Base-by-base conservation (phyloP, 2,329 filamentous ascomycete genomes). In the Arthrocladium fulminans region DNA sequence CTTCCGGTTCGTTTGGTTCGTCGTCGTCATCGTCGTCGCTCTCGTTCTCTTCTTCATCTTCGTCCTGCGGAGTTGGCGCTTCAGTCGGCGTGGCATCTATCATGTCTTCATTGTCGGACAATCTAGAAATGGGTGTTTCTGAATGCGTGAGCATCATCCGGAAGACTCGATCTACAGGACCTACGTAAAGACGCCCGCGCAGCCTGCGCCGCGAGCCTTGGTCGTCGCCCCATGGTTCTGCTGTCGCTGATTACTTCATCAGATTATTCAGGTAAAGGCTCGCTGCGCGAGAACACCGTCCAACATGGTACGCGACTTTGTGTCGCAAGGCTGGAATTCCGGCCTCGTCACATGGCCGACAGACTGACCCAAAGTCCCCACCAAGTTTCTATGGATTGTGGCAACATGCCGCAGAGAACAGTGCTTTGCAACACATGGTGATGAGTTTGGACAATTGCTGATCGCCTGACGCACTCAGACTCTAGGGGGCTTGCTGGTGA, bases 1-100 rank as follows among this genome's bases (percentile, higher is more conserved):
- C 66, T 51, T 73, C 72, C 7, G 61, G 61, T 63, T 61, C 60
- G 52, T 76, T 70, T 35, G 75, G 72, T 43, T 73, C 69, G 46
- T 71, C 68, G 37, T 74, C 68, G 9, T 67, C 62, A 13, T 65
- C 65, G 53, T 55, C 53, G 59, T 63, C 48, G 37, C 61, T 50
- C 60, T 60, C 49, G 17, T 55, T 52, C 19, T 59, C 59, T 15
- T 53, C 52, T 13, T 58, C 57, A 25, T 67, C 64, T 23, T 67
- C 59, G 23, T 59, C 58, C 29, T 59, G 56, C 4, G 61, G 58
- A 5, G 62, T 68, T 10, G 59, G 55, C 47, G 61, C 60, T 41
- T 60, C 62, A 32, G 62, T 62, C 22, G 59, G 55, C 17, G 62
- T 60, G 3, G 59, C 64, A 57, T 70, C 68, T 9, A 49, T 53